Percentiles rank a stretch among this genome's conserved stretches.
These are phyloP conservation scores for Mycena venus DNA, from an alignment of 768 basidiomycete genomes.

Conservation along the genomic window DNA sequence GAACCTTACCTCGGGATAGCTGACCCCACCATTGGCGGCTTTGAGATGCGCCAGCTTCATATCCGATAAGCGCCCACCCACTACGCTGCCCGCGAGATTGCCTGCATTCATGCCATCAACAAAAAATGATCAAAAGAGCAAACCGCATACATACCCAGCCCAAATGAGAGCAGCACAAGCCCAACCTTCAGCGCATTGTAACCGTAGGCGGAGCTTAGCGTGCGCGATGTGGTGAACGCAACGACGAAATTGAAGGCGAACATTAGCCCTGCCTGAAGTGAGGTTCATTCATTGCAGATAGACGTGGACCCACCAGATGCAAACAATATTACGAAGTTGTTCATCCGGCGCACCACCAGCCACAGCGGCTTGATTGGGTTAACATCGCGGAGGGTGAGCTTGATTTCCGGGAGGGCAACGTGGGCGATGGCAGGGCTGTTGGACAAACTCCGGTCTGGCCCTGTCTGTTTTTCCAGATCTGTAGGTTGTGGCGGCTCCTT, in stretches of 20 bases:
- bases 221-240: conserved; percentile 81
- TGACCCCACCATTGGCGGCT: conserved; percentile 53
- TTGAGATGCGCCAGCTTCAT: conserved; percentile 52
- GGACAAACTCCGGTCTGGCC: conserved; percentile 10
- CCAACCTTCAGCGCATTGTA: conserved; percentile 82
- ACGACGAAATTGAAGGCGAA: conserved; percentile 82
- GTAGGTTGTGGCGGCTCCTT: conserved; percentile 4
- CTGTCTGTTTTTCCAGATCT: conserved; percentile 43
- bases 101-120: conserved; percentile 40
- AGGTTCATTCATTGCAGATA: background rate
- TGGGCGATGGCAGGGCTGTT: conserved; percentile 9
- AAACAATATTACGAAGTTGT: conserved; percentile 77
- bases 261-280: conserved; percentile 66
- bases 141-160: conserved; percentile 63
- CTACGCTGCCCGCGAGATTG: conserved; percentile 54
- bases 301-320: conserved; percentile 67
- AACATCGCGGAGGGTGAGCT: conserved; percentile 76
- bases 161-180: conserved; percentile 81
- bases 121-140: background rate
- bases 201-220: conserved; percentile 71
- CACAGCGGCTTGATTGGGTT: conserved; percentile 79
- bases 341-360: conserved; percentile 67
- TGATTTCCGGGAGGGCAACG: conserved; percentile 46
- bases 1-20: conserved; percentile 74
- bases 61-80: conserved; percentile 63